phyloP scores from a whole-genome alignment of 257 asterid species.

The Solanum lignicaule region DNA sequence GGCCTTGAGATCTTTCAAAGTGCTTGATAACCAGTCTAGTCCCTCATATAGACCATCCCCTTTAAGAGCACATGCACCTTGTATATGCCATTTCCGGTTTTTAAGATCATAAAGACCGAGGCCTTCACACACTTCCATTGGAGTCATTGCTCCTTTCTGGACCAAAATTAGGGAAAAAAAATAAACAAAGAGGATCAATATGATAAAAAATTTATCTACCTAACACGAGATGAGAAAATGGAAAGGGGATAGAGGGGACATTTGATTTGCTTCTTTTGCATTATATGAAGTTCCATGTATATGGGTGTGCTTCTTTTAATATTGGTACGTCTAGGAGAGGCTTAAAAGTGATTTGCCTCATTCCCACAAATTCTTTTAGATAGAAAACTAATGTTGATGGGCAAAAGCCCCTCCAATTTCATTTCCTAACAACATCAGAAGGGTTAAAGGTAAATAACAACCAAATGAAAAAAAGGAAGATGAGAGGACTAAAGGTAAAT shows the following conservation, averaged over 20 bases:
- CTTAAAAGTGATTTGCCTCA: neutral
- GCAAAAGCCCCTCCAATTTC: neutral
- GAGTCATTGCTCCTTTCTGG: conserved; percentile 95
- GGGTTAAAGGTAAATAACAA: neutral
- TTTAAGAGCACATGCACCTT: conserved; percentile 82
- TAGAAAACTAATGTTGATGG: neutral
- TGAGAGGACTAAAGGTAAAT: neutral
- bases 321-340: neutral
- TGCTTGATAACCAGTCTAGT: conserved; percentile 85
- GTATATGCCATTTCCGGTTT: conserved; percentile 90
- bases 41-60: conserved; percentile 98
- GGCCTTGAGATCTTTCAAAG: conserved; percentile 76
- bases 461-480: neutral
- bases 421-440: neutral
- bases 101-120: conserved; percentile 77
- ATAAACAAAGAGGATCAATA: neutral
- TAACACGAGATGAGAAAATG: neutral
- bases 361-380: neutral
- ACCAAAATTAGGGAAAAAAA: neutral
- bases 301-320: neutral
- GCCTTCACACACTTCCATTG: conserved; percentile 89
- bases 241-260: neutral
- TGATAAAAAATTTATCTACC: neutral
- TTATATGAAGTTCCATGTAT: neutral
- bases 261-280: neutral